Conservation (phyloP, 805 yeast genomes). For the Monosporozyma servazzii region DNA sequence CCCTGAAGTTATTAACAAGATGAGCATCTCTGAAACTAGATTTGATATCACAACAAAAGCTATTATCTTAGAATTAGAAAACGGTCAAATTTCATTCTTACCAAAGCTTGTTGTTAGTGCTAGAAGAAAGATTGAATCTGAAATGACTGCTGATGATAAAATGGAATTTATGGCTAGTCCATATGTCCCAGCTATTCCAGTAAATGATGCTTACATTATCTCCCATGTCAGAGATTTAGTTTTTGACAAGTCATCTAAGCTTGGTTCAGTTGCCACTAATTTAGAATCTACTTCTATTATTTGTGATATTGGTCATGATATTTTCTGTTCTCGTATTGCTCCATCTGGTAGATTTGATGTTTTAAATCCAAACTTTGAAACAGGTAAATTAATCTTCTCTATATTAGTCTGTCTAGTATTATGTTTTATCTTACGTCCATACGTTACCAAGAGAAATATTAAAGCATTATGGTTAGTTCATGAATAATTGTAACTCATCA, state of each 20-base stretch:
- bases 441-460: slow-evolving; percentile 45
- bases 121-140: slow-evolving; percentile 52
- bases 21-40: slow-evolving; percentile 49
- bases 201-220: slow-evolving; percentile 41
- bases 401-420: slow-evolving; percentile 41
- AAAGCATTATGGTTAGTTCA: slow-evolving; percentile 43
- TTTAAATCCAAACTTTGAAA: slow-evolving; percentile 59
- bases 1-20: slow-evolving; percentile 47
- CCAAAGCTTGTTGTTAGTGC: slow-evolving; percentile 66
- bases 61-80: slow-evolving; percentile 46
- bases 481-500: slow-evolving; percentile 4
- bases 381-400: slow-evolving; percentile 51
- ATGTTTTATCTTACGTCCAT: slow-evolving; percentile 45
- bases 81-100: slow-evolving; percentile 56
- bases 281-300: slow-evolving; percentile 76
- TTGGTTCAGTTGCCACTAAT: slow-evolving; percentile 49
- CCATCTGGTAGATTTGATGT: slow-evolving; percentile 83
- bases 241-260: slow-evolving; percentile 20
- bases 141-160: slow-evolving; percentile 42
- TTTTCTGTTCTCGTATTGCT: slow-evolving; percentile 66
- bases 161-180: slow-evolving; percentile 50
- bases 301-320: slow-evolving; percentile 56
- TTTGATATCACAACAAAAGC: slow-evolving; percentile 64
- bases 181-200: slow-evolving; percentile 54
- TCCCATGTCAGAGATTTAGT: slow-evolving; percentile 43